Evolutionary conservation across 2,329 filamentous ascomycete genomes (phyloP), one percentile per base, ranked within the genome.

Genomic region (Exophiala bonariae): DNA sequence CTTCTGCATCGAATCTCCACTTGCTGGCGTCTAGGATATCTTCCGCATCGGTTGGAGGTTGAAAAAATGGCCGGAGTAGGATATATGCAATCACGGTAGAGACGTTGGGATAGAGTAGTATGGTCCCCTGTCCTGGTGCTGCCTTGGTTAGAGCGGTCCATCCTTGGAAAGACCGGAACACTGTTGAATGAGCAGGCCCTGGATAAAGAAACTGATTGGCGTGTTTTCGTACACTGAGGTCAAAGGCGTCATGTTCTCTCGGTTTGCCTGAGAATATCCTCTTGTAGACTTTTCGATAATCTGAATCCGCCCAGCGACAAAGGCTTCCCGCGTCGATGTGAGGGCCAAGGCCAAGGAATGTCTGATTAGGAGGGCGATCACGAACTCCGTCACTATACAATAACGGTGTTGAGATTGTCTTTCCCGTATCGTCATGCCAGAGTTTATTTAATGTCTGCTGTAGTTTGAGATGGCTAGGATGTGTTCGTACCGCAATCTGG

Each of bases 301-400:
- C 48, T 1, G 60, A 55, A 31, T 72, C 67, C 3, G 64, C 68
- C 70, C 70, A 73, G 14, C 71, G 68, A 33, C 61, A 66, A 26
- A 74, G 59, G 45, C 66, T 69, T 13, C 70, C 70, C 1, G 68
- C 70, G 50, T 73, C 70, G 35, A 73, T 71, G 44, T 73, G 70
- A 26, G 70, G 70, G 1, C 71, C 70, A 1, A 73, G 59, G 2
- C 69, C 68, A 4, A 64, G 61, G 48, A 73, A 73, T 1, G 56
- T 52, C 30, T 66, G 61, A n/a, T 62, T 58, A 2, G 68, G 66
- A 2, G 66, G 61, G 4, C 71, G 63, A 43, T 66, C 63, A 13
- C 71, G 66, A 2, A 67, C 49, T 4, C 57, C 66, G 41, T 74
- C 69, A 16, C 61, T 56, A 50, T 71, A 73, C 3, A 62, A 57